Evolutionary conservation across 2,329 filamentous ascomycete genomes (phyloP), one percentile per base, ranked within the genome.

Genomic region (Aspergillus bombycis): DNA sequence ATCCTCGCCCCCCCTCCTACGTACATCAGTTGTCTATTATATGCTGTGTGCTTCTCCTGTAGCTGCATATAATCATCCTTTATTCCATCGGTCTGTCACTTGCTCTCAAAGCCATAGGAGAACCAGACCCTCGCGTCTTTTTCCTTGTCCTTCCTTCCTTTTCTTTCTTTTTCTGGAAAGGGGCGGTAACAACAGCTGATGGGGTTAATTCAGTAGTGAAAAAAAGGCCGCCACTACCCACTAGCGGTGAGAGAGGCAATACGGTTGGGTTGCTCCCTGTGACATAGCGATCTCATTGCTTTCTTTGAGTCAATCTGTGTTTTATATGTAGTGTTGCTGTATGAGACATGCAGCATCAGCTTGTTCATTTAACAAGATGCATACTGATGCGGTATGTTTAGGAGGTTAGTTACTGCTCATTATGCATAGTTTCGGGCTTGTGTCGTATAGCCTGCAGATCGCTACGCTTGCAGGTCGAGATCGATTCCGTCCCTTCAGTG

Each of bases 391-490:
- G 53, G 12, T 38, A 56, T 50, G 36, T 57, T 45, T n/a, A 34
- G 53, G 58, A 58, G 36, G 21, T 58, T 54, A 61, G 28, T 34
- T 54, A 53, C 46, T 38, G 52, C 16, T 38, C 23, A 48, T 54
- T 28, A 54, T 54, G 21, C 50, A 34, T 63, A 28, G 34, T 30
- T 58, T 58, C 50, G 58, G 53, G 58, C 54, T 57, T 57, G 21
- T 58, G 53, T 57, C 48, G 32, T 58, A 45, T 55, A 58, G 62
- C 50, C 52, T 57, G 62, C 62, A 59, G 38, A 48, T 59, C 28
- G 46, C 28, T 32, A 23, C 43, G 30, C 36, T 54, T n/a, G 28
- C 50, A 26, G 23, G 45, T 28, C 23, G 7, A 50, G 16, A 7
- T 50, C 26, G 26, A 50, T 50, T 26, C 14, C 11, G 16, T 16